Conservation (phyloP, 306 rosid genomes). For the Sesbania bispinosa region DNA sequence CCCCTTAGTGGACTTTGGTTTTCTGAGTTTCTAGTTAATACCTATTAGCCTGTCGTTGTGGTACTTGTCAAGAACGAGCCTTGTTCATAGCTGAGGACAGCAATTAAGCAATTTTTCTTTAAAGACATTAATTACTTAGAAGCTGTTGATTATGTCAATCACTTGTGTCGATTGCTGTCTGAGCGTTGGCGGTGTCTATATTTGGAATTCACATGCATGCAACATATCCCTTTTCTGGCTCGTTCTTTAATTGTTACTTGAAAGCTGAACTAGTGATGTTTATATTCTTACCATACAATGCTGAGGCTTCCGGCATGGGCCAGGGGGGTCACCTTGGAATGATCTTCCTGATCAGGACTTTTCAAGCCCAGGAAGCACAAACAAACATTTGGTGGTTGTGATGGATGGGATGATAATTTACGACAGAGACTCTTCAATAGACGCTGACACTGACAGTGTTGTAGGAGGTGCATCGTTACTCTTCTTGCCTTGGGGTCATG, state of each 20-base stretch:
- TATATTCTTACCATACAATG: background rate
- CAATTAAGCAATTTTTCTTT: background rate
- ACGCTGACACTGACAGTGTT: constrained; percentile 33
- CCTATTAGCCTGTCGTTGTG: background rate
- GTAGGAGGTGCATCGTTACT: constrained; percentile 41
- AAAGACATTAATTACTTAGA: background rate
- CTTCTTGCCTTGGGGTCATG: constrained; percentile 62
- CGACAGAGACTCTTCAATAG: constrained; percentile 45
- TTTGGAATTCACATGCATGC: background rate
- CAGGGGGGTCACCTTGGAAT: background rate
- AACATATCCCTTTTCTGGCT: constrained; percentile 6
- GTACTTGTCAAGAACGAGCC: background rate
- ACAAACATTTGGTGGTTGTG: constrained; percentile 43
- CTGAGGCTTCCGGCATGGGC: background rate
- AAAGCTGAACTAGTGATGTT: background rate
- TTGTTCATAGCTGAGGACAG: background rate
- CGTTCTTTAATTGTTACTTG: background rate
- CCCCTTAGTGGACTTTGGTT: background rate
- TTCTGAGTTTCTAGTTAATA: background rate
- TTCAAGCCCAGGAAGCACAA: constrained; percentile 11
- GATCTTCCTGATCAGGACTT: constrained; percentile 16
- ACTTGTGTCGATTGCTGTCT: background rate
- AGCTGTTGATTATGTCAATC: constrained; percentile 10
- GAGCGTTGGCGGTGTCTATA: background rate
- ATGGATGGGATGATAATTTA: constrained; percentile 67